These are phyloP conservation scores for Cladophialophora immunda DNA, from an alignment of 2,329 filamentous ascomycete genomes.

Conservation along the genomic window DNA sequence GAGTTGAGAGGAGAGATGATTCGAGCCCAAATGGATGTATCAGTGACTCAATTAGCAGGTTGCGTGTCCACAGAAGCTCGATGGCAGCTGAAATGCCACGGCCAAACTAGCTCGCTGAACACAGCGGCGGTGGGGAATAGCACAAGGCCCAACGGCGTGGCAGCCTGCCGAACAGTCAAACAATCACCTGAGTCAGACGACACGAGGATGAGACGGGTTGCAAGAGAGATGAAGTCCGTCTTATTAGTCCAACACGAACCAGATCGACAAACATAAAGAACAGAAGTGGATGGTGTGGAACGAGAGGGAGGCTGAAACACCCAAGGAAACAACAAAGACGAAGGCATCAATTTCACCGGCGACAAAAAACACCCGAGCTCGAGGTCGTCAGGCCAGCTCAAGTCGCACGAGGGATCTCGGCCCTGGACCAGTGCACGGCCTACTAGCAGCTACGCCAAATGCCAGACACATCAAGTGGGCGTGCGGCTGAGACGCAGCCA, in stretches of 20 bases:
- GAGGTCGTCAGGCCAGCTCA: neutral
- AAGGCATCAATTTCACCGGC: neutral
- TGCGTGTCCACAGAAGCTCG: neutral
- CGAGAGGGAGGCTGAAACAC: neutral
- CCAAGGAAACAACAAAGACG: neutral
- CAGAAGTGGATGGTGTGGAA: neutral
- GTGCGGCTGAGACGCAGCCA: constrained; percentile 1
- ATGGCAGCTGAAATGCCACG: neutral
- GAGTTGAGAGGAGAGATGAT: neutral
- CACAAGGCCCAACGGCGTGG: constrained; percentile 11
- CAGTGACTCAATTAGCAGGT: neutral
- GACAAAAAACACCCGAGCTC: neutral
- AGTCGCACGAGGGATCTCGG: neutral
- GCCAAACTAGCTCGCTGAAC: neutral
- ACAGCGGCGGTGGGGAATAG: neutral
- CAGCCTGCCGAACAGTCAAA: constrained; percentile 13
- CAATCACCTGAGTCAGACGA: constrained; percentile 7
- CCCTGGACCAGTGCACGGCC: neutral
- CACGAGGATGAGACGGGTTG: neutral
- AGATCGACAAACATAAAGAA: neutral
- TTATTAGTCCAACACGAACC: neutral
- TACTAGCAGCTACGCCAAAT: neutral
- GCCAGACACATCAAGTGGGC: neutral
- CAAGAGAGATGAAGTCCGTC: neutral
- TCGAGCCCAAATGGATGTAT: neutral